phyloP scores from a whole-genome alignment of 441 rosid genomes.

The Pelargonium cotyledonis region DNA sequence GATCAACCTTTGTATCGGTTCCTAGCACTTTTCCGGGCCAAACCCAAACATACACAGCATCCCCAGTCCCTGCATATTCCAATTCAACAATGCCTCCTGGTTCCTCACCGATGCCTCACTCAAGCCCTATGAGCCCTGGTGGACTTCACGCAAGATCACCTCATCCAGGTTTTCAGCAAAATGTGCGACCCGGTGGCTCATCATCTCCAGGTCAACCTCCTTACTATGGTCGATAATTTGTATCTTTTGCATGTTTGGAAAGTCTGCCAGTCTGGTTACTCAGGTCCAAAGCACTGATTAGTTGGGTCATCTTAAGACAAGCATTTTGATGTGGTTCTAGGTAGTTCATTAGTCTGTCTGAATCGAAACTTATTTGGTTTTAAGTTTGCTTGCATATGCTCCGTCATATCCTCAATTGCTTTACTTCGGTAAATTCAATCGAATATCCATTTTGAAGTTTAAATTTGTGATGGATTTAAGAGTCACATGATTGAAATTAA shows the following conservation, averaged over 20 bases:
- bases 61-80: conserved; percentile 30
- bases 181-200: conserved; percentile 34
- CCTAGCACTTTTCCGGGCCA: conserved; percentile 41
- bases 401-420: neutral
- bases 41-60: conserved; percentile 23
- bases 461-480: too few relatives aligned
- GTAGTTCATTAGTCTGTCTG: neutral
- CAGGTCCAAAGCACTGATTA: neutral
- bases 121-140: conserved; percentile 26
- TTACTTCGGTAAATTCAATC: neutral
- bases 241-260: conserved; percentile 4
- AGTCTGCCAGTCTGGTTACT: neutral
- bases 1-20: conserved; percentile 26
- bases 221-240: conserved; percentile 38
- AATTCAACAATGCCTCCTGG: conserved; percentile 34
- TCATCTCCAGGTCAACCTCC: conserved; percentile 42
- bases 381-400: neutral
- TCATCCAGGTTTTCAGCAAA: conserved; percentile 34
- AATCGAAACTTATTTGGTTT: neutral
- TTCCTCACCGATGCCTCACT: conserved; percentile 37
- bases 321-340: neutral
- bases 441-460: neutral
- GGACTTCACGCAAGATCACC: conserved; percentile 21
- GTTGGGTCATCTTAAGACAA: neutral
- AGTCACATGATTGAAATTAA: too few relatives aligned